These are phyloP conservation scores for Hydnomerulius pinastri DNA, from an alignment of 768 basidiomycete genomes.

Conservation along the genomic window DNA sequence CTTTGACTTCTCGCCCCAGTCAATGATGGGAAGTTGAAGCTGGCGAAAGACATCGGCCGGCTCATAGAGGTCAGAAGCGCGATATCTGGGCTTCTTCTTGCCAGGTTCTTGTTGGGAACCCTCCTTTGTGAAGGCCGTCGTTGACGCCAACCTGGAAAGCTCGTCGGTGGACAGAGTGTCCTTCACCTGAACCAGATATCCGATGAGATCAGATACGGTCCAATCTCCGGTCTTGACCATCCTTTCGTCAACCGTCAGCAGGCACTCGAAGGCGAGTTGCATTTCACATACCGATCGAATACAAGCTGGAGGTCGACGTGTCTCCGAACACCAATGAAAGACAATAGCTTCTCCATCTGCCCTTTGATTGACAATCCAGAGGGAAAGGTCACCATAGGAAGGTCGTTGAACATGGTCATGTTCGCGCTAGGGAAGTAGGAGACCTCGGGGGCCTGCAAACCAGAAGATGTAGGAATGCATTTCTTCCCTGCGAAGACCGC, in stretches of 20 bases:
- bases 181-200: constrained; percentile 85
- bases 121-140: constrained; percentile 77
- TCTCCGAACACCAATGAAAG: constrained; percentile 79
- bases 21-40: constrained; percentile 78
- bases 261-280: background rate
- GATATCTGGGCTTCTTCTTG: constrained; percentile 49
- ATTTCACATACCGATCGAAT: constrained; percentile 71
- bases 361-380: constrained; percentile 67
- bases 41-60: constrained; percentile 71
- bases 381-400: constrained; percentile 75
- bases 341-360: constrained; percentile 67
- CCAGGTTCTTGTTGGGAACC: constrained; percentile 21
- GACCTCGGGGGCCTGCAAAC: constrained; percentile 70
- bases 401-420: constrained; percentile 75
- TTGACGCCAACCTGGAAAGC: constrained; percentile 52
- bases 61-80: constrained; percentile 82
- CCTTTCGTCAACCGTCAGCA: constrained; percentile 36
- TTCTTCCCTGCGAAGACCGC: constrained; percentile 43
- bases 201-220: constrained; percentile 82
- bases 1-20: constrained; percentile 79
- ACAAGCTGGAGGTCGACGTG: constrained; percentile 92
- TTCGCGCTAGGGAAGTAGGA: constrained; percentile 86
- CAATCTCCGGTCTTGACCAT: constrained; percentile 91
- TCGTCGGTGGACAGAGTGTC: constrained; percentile 61
- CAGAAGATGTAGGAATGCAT: constrained; percentile 54